Percentiles rank a stretch among this genome's conserved stretches.
Conservation (phyloP, 2,329 filamentous ascomycete genomes). For the Pseudogymnoascus sp. region DNA sequence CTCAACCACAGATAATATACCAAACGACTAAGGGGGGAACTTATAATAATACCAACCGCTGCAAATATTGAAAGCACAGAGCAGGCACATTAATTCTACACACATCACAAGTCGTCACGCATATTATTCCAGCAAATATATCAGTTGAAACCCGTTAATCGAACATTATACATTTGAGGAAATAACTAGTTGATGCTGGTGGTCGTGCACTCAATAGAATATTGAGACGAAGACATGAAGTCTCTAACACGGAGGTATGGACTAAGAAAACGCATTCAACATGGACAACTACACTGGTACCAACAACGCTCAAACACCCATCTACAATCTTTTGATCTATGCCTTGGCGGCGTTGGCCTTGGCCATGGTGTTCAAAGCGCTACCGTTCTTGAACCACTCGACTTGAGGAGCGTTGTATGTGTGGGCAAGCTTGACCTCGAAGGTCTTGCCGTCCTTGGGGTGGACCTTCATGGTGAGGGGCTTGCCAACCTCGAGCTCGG, state of each 20-base stretch:
- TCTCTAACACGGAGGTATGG: slow-evolving; percentile 10
- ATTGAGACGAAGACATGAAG: slow-evolving; percentile 9
- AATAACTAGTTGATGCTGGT: slow-evolving; percentile 9
- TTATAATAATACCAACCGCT: neutral
- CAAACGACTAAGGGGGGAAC: neutral
- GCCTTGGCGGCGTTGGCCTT: slow-evolving; percentile 41
- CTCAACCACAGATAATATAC: neutral
- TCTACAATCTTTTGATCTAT: slow-evolving; percentile 7
- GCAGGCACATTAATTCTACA: neutral
- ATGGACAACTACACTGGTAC: slow-evolving; percentile 12
- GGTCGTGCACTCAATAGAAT: slow-evolving; percentile 5
- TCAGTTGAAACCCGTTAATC: neutral
- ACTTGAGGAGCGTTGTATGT: slow-evolving; percentile 98
- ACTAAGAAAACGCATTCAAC: slow-evolving; percentile 11
- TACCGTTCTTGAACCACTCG: slow-evolving; percentile 98
- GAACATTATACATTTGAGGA: slow-evolving; percentile 11
- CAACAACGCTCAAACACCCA: slow-evolving; percentile 12
- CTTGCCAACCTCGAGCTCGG: slow-evolving; percentile 85
- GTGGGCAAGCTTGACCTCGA: slow-evolving; percentile 79
- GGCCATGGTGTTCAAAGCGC: slow-evolving; percentile 97
- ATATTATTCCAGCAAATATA: neutral
- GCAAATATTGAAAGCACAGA: neutral
- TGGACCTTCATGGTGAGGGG: slow-evolving; percentile 87
- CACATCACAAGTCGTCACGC: neutral
- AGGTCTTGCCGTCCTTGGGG: slow-evolving; percentile 75